Base-by-base conservation (phyloP, 441 rosid species). In the Kokia cookei region DNA sequence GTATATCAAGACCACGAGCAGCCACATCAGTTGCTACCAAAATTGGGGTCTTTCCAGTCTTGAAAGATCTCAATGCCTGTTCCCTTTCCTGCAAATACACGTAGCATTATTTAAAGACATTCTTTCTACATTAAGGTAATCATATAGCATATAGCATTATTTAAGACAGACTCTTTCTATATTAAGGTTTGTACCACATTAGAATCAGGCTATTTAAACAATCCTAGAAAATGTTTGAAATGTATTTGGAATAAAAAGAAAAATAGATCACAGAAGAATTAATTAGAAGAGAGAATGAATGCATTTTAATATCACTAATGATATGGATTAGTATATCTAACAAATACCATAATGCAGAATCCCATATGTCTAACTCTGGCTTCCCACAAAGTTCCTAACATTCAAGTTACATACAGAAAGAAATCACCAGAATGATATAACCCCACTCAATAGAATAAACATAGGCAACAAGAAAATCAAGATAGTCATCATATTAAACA, bases 11-110 rank as follows among this genome's bases (percentile, higher is more conserved):
- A 64, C 96, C 98, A 65, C 98, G 97, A 2, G 97, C 97, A 58
- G 98, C 97, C 71, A 93, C 98, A 59, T 94, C 99, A 4, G 97
- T 93, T 50, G 98, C 98, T 2, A 94, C 99, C 82, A 94, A 82
- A 47, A 94, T 94, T 11, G 99, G 99, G 24, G 96, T 88, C 65
- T 84, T 86, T 22, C 99, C 98, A 47, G 86, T 93, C 82, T 93
- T 93, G 75, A 94, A 94, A 40, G 98, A 89, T 35, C 90, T 83
- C 82, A 94, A 78, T 57, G 99, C 99, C 42, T 75, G 77, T 81
- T 94, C 99, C 82, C 99, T 90, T 89, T 93, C 99, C 99, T 94
- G 86, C 71, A 82, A 55, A 65, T 13, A 29, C 43, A 15, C 58
- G 2, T 6, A 27, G 72, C n/a, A 27, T 50, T 67, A 50, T 27